Conservation (phyloP, 2,329 filamentous ascomycete genomes). For the Pseudogymnoascus sp. region DNA sequence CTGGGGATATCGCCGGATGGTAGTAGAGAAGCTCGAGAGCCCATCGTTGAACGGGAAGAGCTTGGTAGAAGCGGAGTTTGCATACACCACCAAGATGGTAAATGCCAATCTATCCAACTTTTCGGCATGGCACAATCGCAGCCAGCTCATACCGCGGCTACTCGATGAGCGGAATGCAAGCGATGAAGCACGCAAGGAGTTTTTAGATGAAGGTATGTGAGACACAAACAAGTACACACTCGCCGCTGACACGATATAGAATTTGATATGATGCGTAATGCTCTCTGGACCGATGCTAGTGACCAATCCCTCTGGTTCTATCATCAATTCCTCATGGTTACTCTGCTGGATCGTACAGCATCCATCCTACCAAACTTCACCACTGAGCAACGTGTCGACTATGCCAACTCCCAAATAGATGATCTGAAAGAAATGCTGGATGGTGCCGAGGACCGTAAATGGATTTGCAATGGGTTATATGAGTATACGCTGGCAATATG, state of each 20-base stretch:
- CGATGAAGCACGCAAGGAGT: slow-evolving; percentile 51
- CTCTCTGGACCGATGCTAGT: slow-evolving; percentile 60
- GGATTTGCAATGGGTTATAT: slow-evolving; percentile 81
- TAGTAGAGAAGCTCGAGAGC: slow-evolving; percentile 69
- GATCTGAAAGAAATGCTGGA: slow-evolving; percentile 59
- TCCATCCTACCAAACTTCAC: slow-evolving; percentile 59
- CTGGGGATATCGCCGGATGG: slow-evolving; percentile 80
- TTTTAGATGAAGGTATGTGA: slow-evolving; percentile 60
- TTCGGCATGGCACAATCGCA: slow-evolving; percentile 90
- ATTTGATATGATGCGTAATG: slow-evolving; percentile 64
- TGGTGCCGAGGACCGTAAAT: slow-evolving; percentile 67
- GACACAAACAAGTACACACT: background rate
- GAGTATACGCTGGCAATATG: slow-evolving; percentile 59
- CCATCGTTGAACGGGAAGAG: slow-evolving; percentile 43
- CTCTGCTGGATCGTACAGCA: slow-evolving; percentile 45
- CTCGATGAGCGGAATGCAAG: slow-evolving; percentile 62
- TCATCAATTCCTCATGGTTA: slow-evolving; percentile 76
- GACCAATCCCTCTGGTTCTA: slow-evolving; percentile 98
- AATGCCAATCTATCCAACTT: slow-evolving; percentile 83
- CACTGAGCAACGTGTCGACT: slow-evolving; percentile 51
- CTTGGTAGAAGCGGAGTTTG: slow-evolving; percentile 74
- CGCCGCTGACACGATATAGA: slow-evolving; percentile 40
- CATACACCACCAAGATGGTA: slow-evolving; percentile 88
- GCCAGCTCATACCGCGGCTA: slow-evolving; percentile 70
- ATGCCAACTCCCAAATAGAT: slow-evolving; percentile 64